Base-by-base conservation (phyloP, 441 rosid genomes). In the Gossypium lobatum region DNA sequence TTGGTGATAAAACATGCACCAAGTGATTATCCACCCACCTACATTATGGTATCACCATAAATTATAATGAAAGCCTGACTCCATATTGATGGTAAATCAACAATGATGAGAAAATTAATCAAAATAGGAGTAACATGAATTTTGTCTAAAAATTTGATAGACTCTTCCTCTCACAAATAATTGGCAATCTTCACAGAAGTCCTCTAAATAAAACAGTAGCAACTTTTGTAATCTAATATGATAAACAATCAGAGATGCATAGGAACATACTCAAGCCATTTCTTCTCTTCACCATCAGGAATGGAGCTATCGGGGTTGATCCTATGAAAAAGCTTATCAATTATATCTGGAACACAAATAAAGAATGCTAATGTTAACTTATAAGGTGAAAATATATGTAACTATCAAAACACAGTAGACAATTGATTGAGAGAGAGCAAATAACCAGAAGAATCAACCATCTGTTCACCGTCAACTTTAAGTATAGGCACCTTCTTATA, bases 21-120 rank as follows among this genome's bases (percentile, higher is more conserved):
- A 93, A 85, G 81, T 91, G 96, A 80, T 86, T 82, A 82, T 95
- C 96, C 16, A 93, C 99, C 99, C 97, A 95, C 87, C 99, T 91
- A 76, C 75, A 74, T 13, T 20, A 62, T 46, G 42, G 26, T 21
- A 48, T 45, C 53, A 53, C 13, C 18, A 73, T 76, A 65, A 77
- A 72, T 42, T 71, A 18, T 37, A 62, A 48, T 21, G 20, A 34
- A 18, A 55, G 26, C 23, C 10, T 42, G 65, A 31, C 70, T 23
- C 67, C 9, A 55, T 17, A 54, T 23, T 67, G 45, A 46, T 23
- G 20, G 14, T 66, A 46, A 46, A 46, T 14, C 42, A 67, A 1
- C 58, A 13, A 23, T 67, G 1, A 67, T 7, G 26, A 3, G 21
- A 67, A 48, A 50, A 50, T 2, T 31, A 1, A 64, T 16, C 17